phyloP scores from a whole-genome alignment of 345 rosid species.

The Corchorus olitorius region DNA sequence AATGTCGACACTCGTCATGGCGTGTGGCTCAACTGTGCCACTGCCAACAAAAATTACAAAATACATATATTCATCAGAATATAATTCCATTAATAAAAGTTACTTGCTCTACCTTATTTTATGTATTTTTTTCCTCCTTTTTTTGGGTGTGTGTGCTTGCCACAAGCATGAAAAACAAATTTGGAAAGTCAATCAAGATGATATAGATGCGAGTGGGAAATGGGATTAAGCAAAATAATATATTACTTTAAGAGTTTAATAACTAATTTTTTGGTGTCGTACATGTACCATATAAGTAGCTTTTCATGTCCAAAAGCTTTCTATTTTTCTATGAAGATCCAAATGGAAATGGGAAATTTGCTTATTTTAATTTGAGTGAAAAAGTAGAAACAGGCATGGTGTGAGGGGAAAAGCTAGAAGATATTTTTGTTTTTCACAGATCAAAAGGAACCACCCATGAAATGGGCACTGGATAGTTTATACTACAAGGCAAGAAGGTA shows the following conservation, averaged over 20 bases:
- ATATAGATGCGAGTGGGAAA: too few species aligned
- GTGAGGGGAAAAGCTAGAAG: neutral
- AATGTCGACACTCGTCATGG: too few species aligned
- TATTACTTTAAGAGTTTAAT: too few species aligned
- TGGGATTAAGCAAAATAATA: too few species aligned
- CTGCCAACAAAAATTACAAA: too few species aligned
- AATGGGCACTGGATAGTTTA: neutral
- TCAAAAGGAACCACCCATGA: neutral
- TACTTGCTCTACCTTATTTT: neutral
- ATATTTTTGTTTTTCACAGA: neutral
- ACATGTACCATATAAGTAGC: too few species aligned
- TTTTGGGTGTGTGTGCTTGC: neutral
- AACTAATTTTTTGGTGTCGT: too few species aligned
- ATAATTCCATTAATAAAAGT: too few species aligned
- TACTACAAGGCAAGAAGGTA: neutral
- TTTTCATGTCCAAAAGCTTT: too few species aligned
- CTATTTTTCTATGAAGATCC: neutral
- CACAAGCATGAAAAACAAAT: neutral
- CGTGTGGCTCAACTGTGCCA: too few species aligned
- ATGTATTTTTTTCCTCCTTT: neutral
- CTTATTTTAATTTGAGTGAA: neutral
- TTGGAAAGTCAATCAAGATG: too few species aligned
- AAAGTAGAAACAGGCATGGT: neutral
- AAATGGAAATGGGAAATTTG: neutral
- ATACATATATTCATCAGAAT: too few species aligned